Conservation (phyloP, 306 rosid genomes). For the Acmispon strigosus region DNA sequence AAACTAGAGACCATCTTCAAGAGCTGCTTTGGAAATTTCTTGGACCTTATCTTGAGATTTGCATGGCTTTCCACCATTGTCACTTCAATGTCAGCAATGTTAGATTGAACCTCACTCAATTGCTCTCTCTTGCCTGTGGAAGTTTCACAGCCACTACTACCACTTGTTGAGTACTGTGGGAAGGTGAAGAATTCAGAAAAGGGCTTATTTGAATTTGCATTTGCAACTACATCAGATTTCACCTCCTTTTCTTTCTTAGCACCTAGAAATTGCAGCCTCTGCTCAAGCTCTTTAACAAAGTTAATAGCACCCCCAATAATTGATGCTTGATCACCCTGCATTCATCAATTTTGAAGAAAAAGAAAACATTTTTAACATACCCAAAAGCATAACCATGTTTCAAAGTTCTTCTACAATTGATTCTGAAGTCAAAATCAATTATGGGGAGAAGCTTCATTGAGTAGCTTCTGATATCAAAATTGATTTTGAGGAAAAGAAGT, state of each 20-base stretch:
- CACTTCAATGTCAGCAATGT: constrained; percentile 78
- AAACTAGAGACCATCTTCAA: constrained; percentile 63
- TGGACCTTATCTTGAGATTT: constrained; percentile 69
- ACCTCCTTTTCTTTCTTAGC: constrained; percentile 26
- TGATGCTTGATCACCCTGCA: constrained; percentile 93
- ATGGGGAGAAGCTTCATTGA: too few species aligned
- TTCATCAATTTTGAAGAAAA: not conserved
- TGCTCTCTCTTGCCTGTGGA: constrained; percentile 20
- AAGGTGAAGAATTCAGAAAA: constrained; percentile 86
- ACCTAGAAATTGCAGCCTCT: constrained; percentile 58
- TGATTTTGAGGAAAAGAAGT: too few species aligned
- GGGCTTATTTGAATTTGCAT: constrained; percentile 17
- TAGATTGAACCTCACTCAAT: constrained; percentile 21
- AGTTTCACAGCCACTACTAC: constrained; percentile 10
- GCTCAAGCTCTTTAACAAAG: constrained; percentile 89
- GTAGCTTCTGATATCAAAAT: too few species aligned
- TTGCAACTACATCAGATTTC: not conserved
- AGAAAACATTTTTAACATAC: not conserved
- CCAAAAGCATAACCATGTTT: not conserved
- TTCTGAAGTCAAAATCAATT: too few species aligned
- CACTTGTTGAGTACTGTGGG: constrained; percentile 67
- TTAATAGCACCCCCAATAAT: constrained; percentile 93
- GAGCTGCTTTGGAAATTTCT: constrained; percentile 63
- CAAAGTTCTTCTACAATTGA: too few species aligned
- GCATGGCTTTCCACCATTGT: constrained; percentile 95